Conservation (phyloP, 257 asterid species). For the Solanum sparsipilum region DNA sequence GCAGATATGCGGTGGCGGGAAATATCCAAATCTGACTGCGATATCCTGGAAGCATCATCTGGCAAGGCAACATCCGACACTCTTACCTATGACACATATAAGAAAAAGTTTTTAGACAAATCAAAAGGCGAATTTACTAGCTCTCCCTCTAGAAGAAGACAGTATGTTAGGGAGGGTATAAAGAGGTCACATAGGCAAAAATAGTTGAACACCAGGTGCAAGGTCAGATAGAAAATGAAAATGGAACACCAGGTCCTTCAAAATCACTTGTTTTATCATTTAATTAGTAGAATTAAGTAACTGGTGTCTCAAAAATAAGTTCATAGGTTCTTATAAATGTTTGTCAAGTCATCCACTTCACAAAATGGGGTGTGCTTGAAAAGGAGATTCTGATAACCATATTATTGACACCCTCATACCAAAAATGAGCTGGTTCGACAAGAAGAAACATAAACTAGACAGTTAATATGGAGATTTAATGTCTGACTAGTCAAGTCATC, state of each 20-base stretch:
- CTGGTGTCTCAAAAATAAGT: not conserved
- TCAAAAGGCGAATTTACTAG: not conserved
- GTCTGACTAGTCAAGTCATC: not conserved
- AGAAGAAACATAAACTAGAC: not conserved
- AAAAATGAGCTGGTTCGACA: not conserved
- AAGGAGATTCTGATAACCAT: not conserved
- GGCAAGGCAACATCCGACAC: conserved; percentile 49
- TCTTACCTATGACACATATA: conserved; percentile 39
- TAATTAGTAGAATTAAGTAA: not conserved
- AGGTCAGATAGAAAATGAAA: not conserved
- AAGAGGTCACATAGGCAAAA: not conserved
- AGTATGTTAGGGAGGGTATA: not conserved
- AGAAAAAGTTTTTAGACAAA: not conserved
- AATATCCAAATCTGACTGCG: conserved; percentile 65
- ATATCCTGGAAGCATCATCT: conserved; percentile 42
- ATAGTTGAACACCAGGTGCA: not conserved
- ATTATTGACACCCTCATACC: not conserved
- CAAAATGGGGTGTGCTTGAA: not conserved
- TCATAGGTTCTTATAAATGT: not conserved
- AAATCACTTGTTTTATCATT: not conserved
- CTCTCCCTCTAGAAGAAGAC: not conserved
- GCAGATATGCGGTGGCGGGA: conserved; percentile 64
- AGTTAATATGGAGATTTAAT: not conserved
- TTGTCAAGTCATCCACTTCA: not conserved
- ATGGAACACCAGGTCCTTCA: not conserved